Evolutionary conservation across 2,329 filamentous ascomycete genomes (phyloP), one percentile per base, ranked within the genome.

Genomic region (Aspergillus ochraceus): DNA sequence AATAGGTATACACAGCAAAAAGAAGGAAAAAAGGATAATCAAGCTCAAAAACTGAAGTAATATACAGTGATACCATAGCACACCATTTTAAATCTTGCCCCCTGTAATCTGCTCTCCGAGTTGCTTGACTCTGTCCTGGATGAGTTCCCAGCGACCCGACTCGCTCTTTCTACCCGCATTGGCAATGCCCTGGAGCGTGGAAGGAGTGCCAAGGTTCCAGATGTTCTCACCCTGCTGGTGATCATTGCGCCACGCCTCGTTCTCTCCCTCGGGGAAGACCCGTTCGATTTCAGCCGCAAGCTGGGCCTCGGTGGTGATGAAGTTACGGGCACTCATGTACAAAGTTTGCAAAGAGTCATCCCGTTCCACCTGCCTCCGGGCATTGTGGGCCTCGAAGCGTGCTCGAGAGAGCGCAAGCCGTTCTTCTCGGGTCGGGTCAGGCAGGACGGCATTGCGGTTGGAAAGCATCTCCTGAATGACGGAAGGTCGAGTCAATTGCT

Each of bases 281-380:
- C 83, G 79, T 22, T 96, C 89, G 58, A 97, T 88, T 65, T 87
- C 84, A 17, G 81, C 81, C 67, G 90, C 84, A 36, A 99, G 84
- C 74, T 96, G 89, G 54, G 83, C 79, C 74, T 96, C 92, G 24
- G 84, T 88, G 19, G 92, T 88, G 72, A 99, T 97, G 78, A 98
- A 99, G 45, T 86, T 81, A 26, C 90, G 86, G 5, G 95, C 92
- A 68, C 92, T 90, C 79, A 95, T 90, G 78, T 99, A 99, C 12
- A 99, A 84, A 60, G 91, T 88, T 77, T 97, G 91, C 30, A 99
- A 79, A 17, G 88, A 84, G 65, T 94, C 86, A 61, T 85, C 83
- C 54, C 90, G 85, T 55, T 83, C 81, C 59, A 87, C 82, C 49
- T 82, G 80, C 71, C 87, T 87, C 55, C 79, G 74, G 10, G 76